phyloP scores from a whole-genome alignment of 1,284 basidiomycete species.

The Malassezia japonica region DNA sequence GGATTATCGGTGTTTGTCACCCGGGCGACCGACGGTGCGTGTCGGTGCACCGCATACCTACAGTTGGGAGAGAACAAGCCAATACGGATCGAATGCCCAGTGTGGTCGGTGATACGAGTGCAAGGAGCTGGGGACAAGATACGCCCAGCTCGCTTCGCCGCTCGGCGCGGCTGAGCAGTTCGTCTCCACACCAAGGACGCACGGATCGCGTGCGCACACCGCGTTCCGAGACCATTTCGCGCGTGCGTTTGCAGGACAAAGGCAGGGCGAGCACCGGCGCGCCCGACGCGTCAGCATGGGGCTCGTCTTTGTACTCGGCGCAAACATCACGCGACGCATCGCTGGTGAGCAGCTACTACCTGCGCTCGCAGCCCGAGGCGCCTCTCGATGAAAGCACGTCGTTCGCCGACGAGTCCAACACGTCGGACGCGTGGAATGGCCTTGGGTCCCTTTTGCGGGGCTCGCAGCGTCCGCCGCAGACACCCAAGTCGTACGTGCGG shows the following conservation, averaged over 20 bases:
- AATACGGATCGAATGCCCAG: background rate
- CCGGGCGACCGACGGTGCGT: no score
- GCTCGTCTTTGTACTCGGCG: constrained; percentile 14
- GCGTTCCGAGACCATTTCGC: background rate
- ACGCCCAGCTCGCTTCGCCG: constrained; percentile 6
- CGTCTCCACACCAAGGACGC: background rate
- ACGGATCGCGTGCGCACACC: background rate
- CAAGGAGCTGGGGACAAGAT: background rate
- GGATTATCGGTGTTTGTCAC: no score
- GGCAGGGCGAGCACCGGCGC: background rate
- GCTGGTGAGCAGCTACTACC: constrained; percentile 16
- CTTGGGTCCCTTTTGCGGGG: constrained; percentile 14
- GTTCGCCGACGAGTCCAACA: constrained; percentile 3
- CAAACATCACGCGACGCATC: constrained; percentile 1
- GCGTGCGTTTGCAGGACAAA: background rate
- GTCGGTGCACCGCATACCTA: constrained; percentile 5
- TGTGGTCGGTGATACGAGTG: background rate
- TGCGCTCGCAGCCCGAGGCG: constrained; percentile 4
- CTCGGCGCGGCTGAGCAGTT: constrained; percentile 9
- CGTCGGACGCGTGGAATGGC: background rate
- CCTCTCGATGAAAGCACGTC: background rate
- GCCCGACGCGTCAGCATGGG: constrained; percentile 11
- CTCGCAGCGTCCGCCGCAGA: constrained; percentile 8
- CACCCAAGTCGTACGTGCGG: constrained; percentile 8
- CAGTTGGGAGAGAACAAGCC: no score